Conservation (phyloP, 495 filamentous ascomycete genomes). For the Neurospora terricola region DNA sequence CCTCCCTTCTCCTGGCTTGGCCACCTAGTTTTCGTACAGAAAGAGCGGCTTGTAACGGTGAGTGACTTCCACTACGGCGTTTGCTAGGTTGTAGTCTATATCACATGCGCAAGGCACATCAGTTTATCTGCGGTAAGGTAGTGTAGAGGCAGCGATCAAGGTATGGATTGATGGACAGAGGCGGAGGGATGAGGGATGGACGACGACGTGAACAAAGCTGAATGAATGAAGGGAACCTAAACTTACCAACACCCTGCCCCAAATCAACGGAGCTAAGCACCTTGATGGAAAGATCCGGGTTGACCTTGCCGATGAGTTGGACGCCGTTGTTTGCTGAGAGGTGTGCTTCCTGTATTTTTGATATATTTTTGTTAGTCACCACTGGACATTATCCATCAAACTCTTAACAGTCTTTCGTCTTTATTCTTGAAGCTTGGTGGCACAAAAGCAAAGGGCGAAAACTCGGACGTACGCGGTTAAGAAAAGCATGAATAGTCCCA, state of each 20-base stretch:
- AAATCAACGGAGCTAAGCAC: slow-evolving; percentile 71
- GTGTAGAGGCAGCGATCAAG: slow-evolving; percentile 8
- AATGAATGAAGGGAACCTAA: not conserved
- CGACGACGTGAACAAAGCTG: not conserved
- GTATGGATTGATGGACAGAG: not conserved
- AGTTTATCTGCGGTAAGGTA: not conserved
- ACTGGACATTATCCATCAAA: not conserved
- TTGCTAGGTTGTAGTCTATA: slow-evolving; percentile 68
- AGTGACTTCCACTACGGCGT: slow-evolving; percentile 79
- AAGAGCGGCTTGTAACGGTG: slow-evolving; percentile 70
- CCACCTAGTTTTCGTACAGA: slow-evolving; percentile 23
- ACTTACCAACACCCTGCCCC: slow-evolving; percentile 58
- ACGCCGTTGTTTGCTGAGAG: slow-evolving; percentile 67
- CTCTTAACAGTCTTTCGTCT: not conserved
- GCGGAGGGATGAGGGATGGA: not conserved
- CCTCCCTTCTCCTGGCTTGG: no score
- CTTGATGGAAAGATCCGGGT: slow-evolving; percentile 64
- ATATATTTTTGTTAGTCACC: not conserved
- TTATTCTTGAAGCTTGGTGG: not conserved
- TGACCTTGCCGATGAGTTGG: slow-evolving; percentile 89
- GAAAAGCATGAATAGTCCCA: slow-evolving; percentile 58
- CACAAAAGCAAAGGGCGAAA: not conserved
- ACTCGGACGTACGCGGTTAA: slow-evolving; percentile 53
- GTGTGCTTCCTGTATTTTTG: slow-evolving; percentile 53
- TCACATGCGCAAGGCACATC: not conserved